Evolutionary conservation across 2,329 filamentous ascomycete genomes (phyloP).

Genomic region (Rhinocladiella similis): DNA sequence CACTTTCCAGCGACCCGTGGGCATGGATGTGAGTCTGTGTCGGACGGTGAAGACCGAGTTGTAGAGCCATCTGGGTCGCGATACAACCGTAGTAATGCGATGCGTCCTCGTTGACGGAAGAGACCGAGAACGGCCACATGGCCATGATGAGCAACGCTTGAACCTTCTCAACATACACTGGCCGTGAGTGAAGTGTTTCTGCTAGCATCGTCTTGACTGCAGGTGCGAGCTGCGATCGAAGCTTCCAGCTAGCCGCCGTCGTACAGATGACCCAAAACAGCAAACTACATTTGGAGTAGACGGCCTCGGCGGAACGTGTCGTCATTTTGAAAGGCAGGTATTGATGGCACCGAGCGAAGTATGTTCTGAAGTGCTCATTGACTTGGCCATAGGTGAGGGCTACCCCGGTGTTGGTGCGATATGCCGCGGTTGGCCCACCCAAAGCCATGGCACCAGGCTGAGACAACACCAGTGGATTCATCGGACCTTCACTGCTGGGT

Average conservation of each 20-base stretch:
- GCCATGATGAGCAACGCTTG: conserved; percentile 26
- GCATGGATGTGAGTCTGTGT: conserved; percentile 20
- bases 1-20: conserved; percentile 21
- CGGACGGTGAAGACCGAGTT: conserved; percentile 28
- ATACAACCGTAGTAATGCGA: conserved; percentile 19
- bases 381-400: conserved; percentile 1
- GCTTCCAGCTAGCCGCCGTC: conserved; percentile 2
- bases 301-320: conserved; percentile 3
- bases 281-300: conserved; percentile 1
- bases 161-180: conserved; percentile 23
- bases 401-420: conserved; percentile 1
- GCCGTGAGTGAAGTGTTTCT: conserved; percentile 22
- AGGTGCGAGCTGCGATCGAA: not conserved
- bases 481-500: not conserved
- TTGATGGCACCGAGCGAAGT: conserved; percentile 10
- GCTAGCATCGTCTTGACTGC: conserved; percentile 19
- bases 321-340: conserved; percentile 11
- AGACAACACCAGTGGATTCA: not conserved
- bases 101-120: conserved; percentile 22
- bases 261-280: conserved; percentile 14
- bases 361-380: conserved; percentile 7
- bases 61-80: conserved; percentile 25
- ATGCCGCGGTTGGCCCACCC: not conserved
- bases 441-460: not conserved
- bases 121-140: conserved; percentile 30